Evolutionary conservation across 1,139 yeast species (phyloP).

Genomic region (Kodamaea sp.): DNA sequence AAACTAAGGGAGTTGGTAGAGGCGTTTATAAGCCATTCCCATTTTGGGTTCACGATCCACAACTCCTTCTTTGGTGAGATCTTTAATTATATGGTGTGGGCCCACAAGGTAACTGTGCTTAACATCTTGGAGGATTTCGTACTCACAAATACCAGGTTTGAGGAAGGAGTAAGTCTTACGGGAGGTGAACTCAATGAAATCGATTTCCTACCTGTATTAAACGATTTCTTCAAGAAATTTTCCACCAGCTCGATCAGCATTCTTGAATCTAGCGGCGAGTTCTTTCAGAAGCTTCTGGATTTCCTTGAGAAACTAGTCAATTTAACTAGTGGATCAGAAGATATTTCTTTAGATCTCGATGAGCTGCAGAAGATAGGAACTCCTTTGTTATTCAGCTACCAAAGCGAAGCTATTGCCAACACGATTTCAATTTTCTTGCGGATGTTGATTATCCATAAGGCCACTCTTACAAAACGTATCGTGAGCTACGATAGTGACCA

Average conservation of each 20-base stretch:
- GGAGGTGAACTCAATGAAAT: not conserved
- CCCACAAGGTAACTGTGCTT: constrained; percentile 29
- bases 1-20: constrained; percentile 32
- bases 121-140: constrained; percentile 30
- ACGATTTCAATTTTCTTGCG: constrained; percentile 49
- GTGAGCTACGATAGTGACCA: constrained; percentile 34
- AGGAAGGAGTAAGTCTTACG: constrained; percentile 2
- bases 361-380: not conserved
- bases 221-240: constrained; percentile 44
- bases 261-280: constrained; percentile 21
- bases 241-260: constrained; percentile 27
- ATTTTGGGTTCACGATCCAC: constrained; percentile 37
- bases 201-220: constrained; percentile 30
- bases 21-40: constrained; percentile 43
- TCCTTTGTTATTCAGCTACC: not conserved
- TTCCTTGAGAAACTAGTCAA: constrained; percentile 15
- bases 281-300: constrained; percentile 20
- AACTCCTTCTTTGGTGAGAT: constrained; percentile 47
- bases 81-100: constrained; percentile 35
- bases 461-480: constrained; percentile 34
- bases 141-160: constrained; percentile 18
- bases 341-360: not conserved
- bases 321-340: not conserved
- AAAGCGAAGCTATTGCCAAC: constrained; percentile 5
- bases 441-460: constrained; percentile 61